Base-by-base conservation (phyloP, 176 grass and related monocot genomes). In the Chrysopogon serrulatus region DNA sequence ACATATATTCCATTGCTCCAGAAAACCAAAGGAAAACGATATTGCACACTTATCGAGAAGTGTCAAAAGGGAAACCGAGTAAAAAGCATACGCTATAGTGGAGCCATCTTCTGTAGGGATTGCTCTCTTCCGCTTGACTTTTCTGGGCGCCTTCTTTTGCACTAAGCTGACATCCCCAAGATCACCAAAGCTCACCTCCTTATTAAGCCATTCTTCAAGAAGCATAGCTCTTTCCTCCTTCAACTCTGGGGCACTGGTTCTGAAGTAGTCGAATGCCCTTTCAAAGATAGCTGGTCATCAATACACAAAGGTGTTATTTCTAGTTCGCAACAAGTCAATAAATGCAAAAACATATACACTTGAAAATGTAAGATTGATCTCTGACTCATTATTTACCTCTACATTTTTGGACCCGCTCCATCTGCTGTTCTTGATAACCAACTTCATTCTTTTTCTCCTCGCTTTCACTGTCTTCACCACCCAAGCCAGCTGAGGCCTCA, bases 151-250 rank as follows among this genome's bases (percentile, higher is more conserved):
- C 80, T 98, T 95, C 71, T 93, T 98, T 71, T 98, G 96, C 59
- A 94, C 91, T 88, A 94, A 67, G 32, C 85, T 95, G 60, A 94
- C 82, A 83, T 95, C 93, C 18, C 93, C 93, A 49, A 88, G 68
- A 69, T 81, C 82, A 65, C 87, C 89, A 83, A 95, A 93, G 86
- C 83, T 82, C 79, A 85, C 81, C 76, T 98, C 96, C 68, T 93
- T 86, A 47, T 94, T 95, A 28, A 98, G 69, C 96, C 93, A 98
- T 32, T 98, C 96, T 78, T 98, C 96, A 71, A 98, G 86, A 42
- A 98, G 89, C 93, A 98, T 98, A 31, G 91, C 91, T 82, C 96
- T 95, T 87, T 98, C 96, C 83, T 95, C 96, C 83, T 95, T 95
- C 40, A 95, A 82, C 37, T 98, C 93, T 45, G 93, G 83, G 21